Conservation (phyloP, 345 rosid genomes). For the Gossypium thurberi region DNA sequence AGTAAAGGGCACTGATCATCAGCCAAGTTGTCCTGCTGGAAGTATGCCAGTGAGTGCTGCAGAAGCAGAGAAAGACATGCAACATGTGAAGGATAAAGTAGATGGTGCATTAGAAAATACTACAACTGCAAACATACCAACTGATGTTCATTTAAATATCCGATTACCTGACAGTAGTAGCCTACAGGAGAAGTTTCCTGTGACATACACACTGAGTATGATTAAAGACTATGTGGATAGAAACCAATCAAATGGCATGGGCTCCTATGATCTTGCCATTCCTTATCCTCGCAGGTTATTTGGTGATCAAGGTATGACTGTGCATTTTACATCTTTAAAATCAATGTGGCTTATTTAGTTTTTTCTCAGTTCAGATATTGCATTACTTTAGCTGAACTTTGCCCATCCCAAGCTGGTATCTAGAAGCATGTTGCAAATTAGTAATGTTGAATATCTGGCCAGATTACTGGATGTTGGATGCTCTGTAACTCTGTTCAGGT, state of each 20-base stretch:
- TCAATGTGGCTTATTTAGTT: background rate
- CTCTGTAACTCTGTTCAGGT: background rate
- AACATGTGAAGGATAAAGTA: slow-evolving; percentile 21
- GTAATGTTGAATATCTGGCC: background rate
- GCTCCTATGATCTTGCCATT: slow-evolving; percentile 70
- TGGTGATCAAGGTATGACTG: slow-evolving; percentile 60
- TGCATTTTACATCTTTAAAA: background rate
- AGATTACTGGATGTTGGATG: background rate
- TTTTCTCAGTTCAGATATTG: background rate
- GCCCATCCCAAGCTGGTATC: background rate
- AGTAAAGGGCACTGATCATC: slow-evolving; percentile 17
- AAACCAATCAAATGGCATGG: slow-evolving; percentile 38
- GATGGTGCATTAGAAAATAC: slow-evolving; percentile 10
- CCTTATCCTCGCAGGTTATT: slow-evolving; percentile 89
- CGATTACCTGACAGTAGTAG: slow-evolving; percentile 60
- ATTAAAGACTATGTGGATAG: slow-evolving; percentile 70
- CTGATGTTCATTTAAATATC: slow-evolving; percentile 65
- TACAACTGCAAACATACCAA: slow-evolving; percentile 22
- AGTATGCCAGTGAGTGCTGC: slow-evolving; percentile 8
- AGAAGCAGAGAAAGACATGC: slow-evolving; percentile 19
- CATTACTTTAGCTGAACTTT: background rate
- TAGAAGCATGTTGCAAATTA: background rate
- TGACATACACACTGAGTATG: slow-evolving; percentile 45
- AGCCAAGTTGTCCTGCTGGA: slow-evolving; percentile 17
- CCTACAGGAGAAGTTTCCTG: slow-evolving; percentile 66